Evolutionary conservation across 805 yeast genomes (phyloP).

Genomic region (Peterozyma toletana): DNA sequence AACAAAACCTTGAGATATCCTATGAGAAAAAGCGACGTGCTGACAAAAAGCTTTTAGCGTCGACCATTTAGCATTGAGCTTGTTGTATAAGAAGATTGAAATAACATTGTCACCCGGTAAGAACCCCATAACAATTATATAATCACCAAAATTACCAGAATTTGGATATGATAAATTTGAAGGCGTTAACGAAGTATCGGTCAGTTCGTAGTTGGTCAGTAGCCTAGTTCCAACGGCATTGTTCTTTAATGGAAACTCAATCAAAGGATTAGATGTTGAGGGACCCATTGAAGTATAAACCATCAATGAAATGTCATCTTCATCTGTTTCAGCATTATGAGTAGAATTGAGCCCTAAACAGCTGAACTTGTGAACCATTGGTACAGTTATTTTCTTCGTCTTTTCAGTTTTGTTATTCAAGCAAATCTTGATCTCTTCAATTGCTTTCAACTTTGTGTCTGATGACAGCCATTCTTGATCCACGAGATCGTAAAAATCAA

Average conservation of each 20-base stretch:
- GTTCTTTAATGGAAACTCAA: conserved; percentile 13
- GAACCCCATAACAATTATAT: conserved; percentile 55
- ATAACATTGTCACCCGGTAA: conserved; percentile 38
- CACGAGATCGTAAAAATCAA: conserved; percentile 38
- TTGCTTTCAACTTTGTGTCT: conserved; percentile 14
- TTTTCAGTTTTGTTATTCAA: conserved; percentile 8
- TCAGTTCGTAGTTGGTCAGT: conserved; percentile 12
- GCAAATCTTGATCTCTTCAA: conserved; percentile 11
- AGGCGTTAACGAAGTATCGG: conserved; percentile 25
- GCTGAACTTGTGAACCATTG: conserved; percentile 9
- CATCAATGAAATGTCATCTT: conserved; percentile 3
- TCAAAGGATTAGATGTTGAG: conserved; percentile 15
- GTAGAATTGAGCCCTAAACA: conserved; percentile 1
- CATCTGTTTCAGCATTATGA: conserved; percentile 1
- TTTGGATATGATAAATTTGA: conserved; percentile 45
- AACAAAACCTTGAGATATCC: conserved; percentile 60
- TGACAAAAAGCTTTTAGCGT: conserved; percentile 47
- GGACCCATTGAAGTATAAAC: background rate
- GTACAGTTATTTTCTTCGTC: conserved; percentile 12
- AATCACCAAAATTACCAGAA: conserved; percentile 61
- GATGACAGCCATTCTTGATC: conserved; percentile 20
- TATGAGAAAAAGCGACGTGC: conserved; percentile 46
- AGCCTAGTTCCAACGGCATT: conserved; percentile 8
- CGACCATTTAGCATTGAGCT: conserved; percentile 57
- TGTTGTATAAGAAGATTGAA: conserved; percentile 43